A percentile compares a stretch with the other conserved stretches of the same genome.
These are phyloP conservation scores for Rosa rugosa DNA, from an alignment of 306 rosid species.

Conservation along the genomic window DNA sequence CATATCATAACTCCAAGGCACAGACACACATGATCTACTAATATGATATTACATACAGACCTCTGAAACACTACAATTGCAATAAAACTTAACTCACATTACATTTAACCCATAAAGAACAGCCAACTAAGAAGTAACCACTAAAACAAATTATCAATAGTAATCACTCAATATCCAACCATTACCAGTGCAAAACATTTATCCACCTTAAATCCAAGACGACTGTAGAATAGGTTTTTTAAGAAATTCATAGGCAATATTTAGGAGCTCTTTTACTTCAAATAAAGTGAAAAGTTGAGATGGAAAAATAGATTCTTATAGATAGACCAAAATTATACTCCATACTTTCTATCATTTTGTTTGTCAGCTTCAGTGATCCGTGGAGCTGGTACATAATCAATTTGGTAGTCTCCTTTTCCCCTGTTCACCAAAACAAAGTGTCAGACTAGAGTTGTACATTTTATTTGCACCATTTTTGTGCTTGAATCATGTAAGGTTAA, in stretches of 20 bases:
- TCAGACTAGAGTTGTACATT: slow-evolving; percentile 9
- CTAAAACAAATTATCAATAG: not conserved
- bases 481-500: not conserved
- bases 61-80: not conserved
- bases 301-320: slow-evolving; percentile 9
- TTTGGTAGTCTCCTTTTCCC: slow-evolving; percentile 84
- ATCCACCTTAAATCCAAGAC: not conserved
- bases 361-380: slow-evolving; percentile 94
- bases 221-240: not conserved
- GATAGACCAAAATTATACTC: slow-evolving; percentile 21
- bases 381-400: slow-evolving; percentile 88
- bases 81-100: not conserved
- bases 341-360: slow-evolving; percentile 74
- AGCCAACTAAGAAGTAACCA: not conserved
- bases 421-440: slow-evolving; percentile 32
- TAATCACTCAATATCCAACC: not conserved
- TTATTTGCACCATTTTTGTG: not conserved
- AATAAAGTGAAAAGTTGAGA: not conserved
- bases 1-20: not conserved
- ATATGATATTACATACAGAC: not conserved
- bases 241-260: not conserved
- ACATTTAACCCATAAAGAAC: not conserved
- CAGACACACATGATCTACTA: not conserved
- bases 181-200: not conserved
- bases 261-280: not conserved